phyloP scores from a whole-genome alignment of 2,329 filamentous ascomycete genomes.

The Gaeumannomyces tritici region DNA sequence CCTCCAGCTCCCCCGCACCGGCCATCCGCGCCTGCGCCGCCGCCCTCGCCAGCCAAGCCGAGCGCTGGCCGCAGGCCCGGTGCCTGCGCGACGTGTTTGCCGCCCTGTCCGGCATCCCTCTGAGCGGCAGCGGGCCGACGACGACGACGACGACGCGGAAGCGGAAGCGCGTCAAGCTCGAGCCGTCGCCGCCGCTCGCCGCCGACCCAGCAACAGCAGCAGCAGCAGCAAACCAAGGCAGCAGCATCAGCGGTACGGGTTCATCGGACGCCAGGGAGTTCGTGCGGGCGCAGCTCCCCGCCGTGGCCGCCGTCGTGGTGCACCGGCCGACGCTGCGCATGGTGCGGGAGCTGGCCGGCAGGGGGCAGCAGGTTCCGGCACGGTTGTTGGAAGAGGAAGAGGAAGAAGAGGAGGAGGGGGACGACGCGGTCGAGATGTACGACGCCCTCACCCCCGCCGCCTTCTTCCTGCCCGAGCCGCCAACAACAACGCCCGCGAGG shows the following conservation, averaged over 20 bases:
- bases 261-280: not conserved
- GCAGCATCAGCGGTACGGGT: too few relatives aligned
- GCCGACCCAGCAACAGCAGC: too few relatives aligned
- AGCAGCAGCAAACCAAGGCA: too few relatives aligned
- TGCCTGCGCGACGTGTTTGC: conserved; percentile 24
- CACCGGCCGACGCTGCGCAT: conserved; percentile 11
- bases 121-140: not conserved
- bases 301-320: conserved; percentile 7
- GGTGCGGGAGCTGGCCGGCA: conserved; percentile 10
- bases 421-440: not conserved
- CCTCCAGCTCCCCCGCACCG: too few relatives aligned
- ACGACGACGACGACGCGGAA: not conserved
- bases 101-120: conserved; percentile 13
- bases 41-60: conserved; percentile 23
- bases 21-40: conserved; percentile 24
- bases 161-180: not conserved
- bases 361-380: not conserved
- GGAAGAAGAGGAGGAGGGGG: not conserved
- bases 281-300: not conserved
- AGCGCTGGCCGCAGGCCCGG: conserved; percentile 23
- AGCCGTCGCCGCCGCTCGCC: too few relatives aligned
- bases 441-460: not conserved
- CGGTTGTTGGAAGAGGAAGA: not conserved
- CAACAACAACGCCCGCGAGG: not conserved
- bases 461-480: conserved; percentile 2